Percentiles rank a stretch among this genome's conserved stretches.
Conservation (phyloP, 768 basidiomycete species). For the Lanmaoa pseudosensibilis region DNA sequence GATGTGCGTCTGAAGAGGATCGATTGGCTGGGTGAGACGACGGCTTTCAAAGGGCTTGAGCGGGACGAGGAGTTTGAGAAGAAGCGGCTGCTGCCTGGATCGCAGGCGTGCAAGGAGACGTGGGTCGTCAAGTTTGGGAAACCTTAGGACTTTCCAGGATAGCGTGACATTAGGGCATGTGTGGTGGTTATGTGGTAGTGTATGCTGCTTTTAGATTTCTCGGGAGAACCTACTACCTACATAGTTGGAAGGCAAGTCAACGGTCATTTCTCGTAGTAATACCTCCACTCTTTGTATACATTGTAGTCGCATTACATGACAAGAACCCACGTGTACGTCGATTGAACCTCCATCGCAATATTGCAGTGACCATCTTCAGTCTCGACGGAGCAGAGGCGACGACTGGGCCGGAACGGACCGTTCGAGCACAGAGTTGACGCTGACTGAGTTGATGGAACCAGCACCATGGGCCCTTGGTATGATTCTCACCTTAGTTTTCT, state of each 20-base stretch:
- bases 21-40: constrained; percentile 61
- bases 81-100: constrained; percentile 48
- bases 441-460: too few relatives aligned
- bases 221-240: neutral
- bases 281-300: neutral
- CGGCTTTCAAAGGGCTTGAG: constrained; percentile 62
- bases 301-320: neutral
- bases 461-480: neutral
- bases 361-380: too few relatives aligned
- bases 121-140: constrained; percentile 56
- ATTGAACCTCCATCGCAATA: too few relatives aligned
- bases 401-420: too few relatives aligned
- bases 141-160: constrained; percentile 12
- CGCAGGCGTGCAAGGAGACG: constrained; percentile 46
- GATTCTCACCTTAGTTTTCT: neutral
- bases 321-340: neutral
- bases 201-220: neutral
- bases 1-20: constrained; percentile 50
- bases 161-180: neutral
- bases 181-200: neutral
- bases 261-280: neutral
- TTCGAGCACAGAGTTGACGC: too few relatives aligned
- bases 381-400: too few relatives aligned
- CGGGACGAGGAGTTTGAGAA: constrained; percentile 57
- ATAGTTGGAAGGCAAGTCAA: neutral